These are phyloP conservation scores for Grosmannia huntii DNA, from an alignment of 2,329 filamentous ascomycete species.

Conservation along the genomic window DNA sequence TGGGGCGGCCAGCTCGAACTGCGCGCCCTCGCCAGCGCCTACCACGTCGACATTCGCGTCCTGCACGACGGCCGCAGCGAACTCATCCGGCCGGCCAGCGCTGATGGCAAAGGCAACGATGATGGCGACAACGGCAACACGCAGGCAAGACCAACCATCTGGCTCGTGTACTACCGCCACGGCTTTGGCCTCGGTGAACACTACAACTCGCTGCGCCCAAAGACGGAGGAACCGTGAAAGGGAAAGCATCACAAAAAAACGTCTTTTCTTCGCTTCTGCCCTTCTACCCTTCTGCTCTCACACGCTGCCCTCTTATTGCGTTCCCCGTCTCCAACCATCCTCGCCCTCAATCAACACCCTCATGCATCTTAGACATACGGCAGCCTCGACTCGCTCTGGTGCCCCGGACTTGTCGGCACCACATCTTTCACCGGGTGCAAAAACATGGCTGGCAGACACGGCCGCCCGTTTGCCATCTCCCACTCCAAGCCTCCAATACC, in stretches of 20 bases:
- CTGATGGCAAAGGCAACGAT: slow-evolving; percentile 11
- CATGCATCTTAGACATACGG: slow-evolving; percentile 17
- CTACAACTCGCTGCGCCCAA: slow-evolving; percentile 72
- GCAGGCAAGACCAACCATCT: slow-evolving; percentile 44
- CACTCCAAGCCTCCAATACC: slow-evolving; percentile 40
- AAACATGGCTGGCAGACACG: slow-evolving; percentile 46
- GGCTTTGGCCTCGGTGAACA: slow-evolving; percentile 92
- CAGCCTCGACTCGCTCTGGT: slow-evolving; percentile 26
- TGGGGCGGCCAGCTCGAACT: slow-evolving; percentile 95
- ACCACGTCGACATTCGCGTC: slow-evolving; percentile 69
- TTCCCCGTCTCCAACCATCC: not conserved
- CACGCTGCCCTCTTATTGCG: not conserved
- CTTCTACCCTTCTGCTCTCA: not conserved
- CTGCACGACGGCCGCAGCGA: slow-evolving; percentile 76
- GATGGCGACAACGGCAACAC: slow-evolving; percentile 6
- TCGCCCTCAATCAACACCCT: not conserved
- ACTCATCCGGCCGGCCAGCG: slow-evolving; percentile 47
- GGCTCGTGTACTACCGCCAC: slow-evolving; percentile 92
- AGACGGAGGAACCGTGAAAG: not conserved
- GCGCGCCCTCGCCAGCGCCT: slow-evolving; percentile 68
- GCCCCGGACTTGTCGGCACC: slow-evolving; percentile 32
- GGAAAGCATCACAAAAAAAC: not conserved
- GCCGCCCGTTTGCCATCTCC: slow-evolving; percentile 42
- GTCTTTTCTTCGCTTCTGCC: not conserved
- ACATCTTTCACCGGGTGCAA: slow-evolving; percentile 49